A percentile compares a stretch with the other conserved stretches of the same genome.
Conservation (phyloP, 2,329 filamentous ascomycete genomes). For the Domatiomyces catenatus region DNA sequence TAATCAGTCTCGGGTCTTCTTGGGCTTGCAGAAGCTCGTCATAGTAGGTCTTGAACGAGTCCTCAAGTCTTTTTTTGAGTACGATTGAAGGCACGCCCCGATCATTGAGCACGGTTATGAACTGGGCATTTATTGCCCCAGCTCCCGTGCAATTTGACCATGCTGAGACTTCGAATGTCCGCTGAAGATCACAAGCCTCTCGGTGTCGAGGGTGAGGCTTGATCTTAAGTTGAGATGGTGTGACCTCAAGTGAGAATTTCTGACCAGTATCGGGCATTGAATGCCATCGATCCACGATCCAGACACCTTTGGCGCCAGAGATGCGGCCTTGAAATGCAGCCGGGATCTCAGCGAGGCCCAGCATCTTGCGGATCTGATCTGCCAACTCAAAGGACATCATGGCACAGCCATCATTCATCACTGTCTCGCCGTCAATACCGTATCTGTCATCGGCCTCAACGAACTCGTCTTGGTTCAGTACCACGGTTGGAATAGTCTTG, state of each 20-base stretch:
- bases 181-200: constrained; percentile 25
- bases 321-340: constrained; percentile 44
- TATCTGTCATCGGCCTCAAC: constrained; percentile 20
- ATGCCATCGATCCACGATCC: constrained; percentile 35
- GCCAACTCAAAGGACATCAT: constrained; percentile 39
- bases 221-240: constrained; percentile 44
- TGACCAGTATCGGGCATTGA: constrained; percentile 13
- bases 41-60: constrained; percentile 21
- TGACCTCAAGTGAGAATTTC: constrained; percentile 40
- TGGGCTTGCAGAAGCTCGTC: constrained; percentile 18
- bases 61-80: constrained; percentile 23
- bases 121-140: constrained; percentile 37
- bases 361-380: constrained; percentile 28
- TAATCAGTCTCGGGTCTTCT: constrained; percentile 3
- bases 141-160: not conserved
- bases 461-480: constrained; percentile 25
- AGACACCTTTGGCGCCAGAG: constrained; percentile 45
- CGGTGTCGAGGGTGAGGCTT: constrained; percentile 26
- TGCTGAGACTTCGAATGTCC: constrained; percentile 41
- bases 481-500: constrained; percentile 27
- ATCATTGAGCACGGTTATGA: constrained; percentile 41
- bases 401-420: constrained; percentile 40
- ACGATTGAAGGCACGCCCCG: constrained; percentile 30
- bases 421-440: constrained; percentile 5
- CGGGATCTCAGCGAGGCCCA: constrained; percentile 28